Base-by-base conservation (phyloP, 371 early-diverging fungal genomes). In the Actinomortierella ambigua region DNA sequence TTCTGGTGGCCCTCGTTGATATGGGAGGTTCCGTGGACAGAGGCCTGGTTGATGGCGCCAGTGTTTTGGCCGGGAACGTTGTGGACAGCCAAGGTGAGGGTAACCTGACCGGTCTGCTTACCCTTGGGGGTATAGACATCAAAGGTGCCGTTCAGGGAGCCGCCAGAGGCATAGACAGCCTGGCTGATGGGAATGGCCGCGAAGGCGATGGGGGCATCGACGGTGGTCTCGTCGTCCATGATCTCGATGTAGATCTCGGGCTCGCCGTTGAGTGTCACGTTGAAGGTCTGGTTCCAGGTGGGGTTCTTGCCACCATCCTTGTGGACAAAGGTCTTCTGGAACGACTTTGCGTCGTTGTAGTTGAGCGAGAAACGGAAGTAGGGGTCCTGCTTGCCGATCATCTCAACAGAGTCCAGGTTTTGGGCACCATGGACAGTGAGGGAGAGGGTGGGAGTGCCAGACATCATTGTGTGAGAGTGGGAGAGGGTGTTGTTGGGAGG, bases 161-260 rank as follows among this genome's bases (percentile, higher is more conserved):
- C 84, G 29, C 82, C 82, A 22, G 77, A 81, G 22, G 82, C 77
- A 27, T 81, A 73, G 57, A 83, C 79, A 29, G 82, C 75, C 57
- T 81, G 84, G 62, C 79, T 80, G 55, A 86, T 75, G 50, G 87
- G 85, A 50, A 86, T 85, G 28, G 87, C 85, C 51, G 81, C 79
- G 65, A 86, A 86, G 65, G 84, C 87, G 55, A 86, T 83, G 27
- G 82, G 70, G 55, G 81, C 81, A 41, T 81, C 76, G 15, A 68
- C 75, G 22, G 79, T 76, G 11, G 50, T 57, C 51, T 83, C 87
- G 61, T 83, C 75, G 51, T 86, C 82, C 67, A 83, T 75, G 40
- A 86, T 78, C 76, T 86, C 87, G 41, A 86, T 61, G 52, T 57
- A 86, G 26, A 86, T 77, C 46, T 84, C 79, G 29, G 79, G 69